These are phyloP conservation scores for Lipomyces starkeyi DNA, from an alignment of 805 yeast genomes.

Conservation along the genomic window DNA sequence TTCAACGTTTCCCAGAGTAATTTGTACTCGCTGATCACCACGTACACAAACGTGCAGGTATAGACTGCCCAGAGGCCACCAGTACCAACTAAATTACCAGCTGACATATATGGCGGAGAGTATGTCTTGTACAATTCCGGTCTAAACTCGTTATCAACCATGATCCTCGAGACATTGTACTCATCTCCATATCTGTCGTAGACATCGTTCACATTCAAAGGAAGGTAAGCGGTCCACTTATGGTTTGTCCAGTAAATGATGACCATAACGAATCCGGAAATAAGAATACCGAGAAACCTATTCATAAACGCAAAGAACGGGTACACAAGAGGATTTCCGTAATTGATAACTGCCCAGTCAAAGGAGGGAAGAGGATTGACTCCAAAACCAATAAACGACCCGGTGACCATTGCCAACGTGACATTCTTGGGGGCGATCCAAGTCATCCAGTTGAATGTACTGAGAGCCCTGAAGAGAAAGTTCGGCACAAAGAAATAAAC, in stretches of 20 bases:
- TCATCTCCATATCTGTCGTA: constrained; percentile 54
- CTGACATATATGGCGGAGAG: no score
- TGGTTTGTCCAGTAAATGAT: constrained; percentile 59
- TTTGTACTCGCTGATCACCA: constrained; percentile 50
- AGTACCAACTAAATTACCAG: no score
- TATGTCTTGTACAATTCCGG: no score
- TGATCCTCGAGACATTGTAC: no score
- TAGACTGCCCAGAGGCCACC: no score
- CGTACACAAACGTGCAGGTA: no score
- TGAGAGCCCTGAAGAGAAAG: constrained; percentile 61
- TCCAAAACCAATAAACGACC: constrained; percentile 66
- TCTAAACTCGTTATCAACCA: no score
- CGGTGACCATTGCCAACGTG: constrained; percentile 70
- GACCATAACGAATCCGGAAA: constrained; percentile 58
- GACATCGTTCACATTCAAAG: constrained; percentile 57
- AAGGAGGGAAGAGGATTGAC: constrained; percentile 64
- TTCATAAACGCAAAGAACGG: constrained; percentile 47
- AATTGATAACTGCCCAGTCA: constrained; percentile 57
- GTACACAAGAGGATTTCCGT: constrained; percentile 42
- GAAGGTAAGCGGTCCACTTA: constrained; percentile 62
- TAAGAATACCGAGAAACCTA: constrained; percentile 51
- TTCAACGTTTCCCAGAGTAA: constrained; percentile 4
- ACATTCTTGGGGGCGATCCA: constrained; percentile 69
- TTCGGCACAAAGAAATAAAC: constrained; percentile 68
- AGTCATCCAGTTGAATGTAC: constrained; percentile 63